phyloP scores from a whole-genome alignment of 1,284 basidiomycete genomes.

The Ceraceosorus guamensis region DNA sequence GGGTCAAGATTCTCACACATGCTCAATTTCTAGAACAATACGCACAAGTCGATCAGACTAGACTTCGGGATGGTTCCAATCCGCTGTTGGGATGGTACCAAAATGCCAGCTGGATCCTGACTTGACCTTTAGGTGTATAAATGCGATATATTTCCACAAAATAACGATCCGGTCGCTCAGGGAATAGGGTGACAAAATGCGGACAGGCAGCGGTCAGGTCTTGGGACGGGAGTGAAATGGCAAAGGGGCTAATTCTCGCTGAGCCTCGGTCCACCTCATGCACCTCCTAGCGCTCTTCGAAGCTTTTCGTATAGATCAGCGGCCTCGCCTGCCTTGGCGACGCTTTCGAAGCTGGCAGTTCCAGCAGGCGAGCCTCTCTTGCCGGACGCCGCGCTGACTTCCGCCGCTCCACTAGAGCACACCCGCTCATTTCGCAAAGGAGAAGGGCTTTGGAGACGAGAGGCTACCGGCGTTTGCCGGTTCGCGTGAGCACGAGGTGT shows the following conservation, averaged over 20 bases:
- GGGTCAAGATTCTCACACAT: constrained; percentile 52
- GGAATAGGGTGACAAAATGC: no score
- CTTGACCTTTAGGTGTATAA: no score
- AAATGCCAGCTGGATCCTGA: constrained; percentile 63
- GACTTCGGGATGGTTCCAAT: constrained; percentile 70
- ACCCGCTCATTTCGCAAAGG: background rate
- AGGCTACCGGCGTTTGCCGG: no score
- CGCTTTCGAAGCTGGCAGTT: background rate
- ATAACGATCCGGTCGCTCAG: no score
- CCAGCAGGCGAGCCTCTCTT: background rate
- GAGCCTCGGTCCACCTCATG: no score
- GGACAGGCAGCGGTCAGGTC: no score
- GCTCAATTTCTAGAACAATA: constrained; percentile 75
- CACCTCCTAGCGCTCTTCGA: background rate
- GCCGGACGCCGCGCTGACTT: background rate
- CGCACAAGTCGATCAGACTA: constrained; percentile 63
- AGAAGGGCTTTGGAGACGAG: no score
- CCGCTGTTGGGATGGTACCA: constrained; percentile 78
- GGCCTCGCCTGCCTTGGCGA: background rate
- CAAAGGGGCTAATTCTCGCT: no score
- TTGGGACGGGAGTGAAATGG: no score
- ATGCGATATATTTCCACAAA: no score
- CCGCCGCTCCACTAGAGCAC: background rate
- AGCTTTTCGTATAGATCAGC: background rate
- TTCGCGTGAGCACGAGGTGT: background rate